Base-by-base conservation (phyloP, 306 rosid genomes). In the Potentilla sterilis region DNA sequence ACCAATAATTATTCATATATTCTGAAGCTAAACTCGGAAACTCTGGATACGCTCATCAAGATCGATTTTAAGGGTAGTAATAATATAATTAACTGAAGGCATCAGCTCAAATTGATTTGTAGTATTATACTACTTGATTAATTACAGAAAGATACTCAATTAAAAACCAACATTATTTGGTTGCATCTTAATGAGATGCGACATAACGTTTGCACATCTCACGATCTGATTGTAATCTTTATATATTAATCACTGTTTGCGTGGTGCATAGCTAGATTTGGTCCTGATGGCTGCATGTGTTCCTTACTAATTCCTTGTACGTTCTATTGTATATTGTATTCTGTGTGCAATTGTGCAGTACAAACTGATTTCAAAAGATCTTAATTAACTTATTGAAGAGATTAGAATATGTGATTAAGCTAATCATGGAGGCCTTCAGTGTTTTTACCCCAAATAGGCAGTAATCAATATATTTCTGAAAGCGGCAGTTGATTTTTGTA, bases 11-110 rank as follows among this genome's bases (percentile, higher is more conserved):
- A 28, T 12, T 8, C 61, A 54, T 19, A 15, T 43, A 24, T 5
- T 69, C 16, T 14, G 59, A 48, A 71, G 34, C 12, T 19, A 35
- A 35, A 5, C 0, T 10, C 21, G 9, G n/a, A 40, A 71, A 4
- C 75, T 51, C 51, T 52, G 65, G 38, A 71, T 71, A n/a, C 75
- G 37, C 37, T 58, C 64, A 8, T 24, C 64, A 24, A 58, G 37
- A 24, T 58, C 6, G 18, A 24, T 58, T 58, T 58, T 10, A 54
- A 58, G 16, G 7, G 64, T 24, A 24, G 12, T 5, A 57, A 57
- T 57, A 57, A 21, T 21, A 57, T 57, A 55, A 21, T n/a, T 6
- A n/a, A 3, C 15, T 21, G n/a, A n/a, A n/a, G n/a, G 19, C 40
- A 24, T 4, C 40, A 59, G 66, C 67, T 28, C 28, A 28, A 28